Percentiles rank a stretch among this genome's conserved stretches.
phyloP scores from a whole-genome alignment of 225 moss, liverwort and hornwort species.

The Rhytidiadelphus loreus region DNA sequence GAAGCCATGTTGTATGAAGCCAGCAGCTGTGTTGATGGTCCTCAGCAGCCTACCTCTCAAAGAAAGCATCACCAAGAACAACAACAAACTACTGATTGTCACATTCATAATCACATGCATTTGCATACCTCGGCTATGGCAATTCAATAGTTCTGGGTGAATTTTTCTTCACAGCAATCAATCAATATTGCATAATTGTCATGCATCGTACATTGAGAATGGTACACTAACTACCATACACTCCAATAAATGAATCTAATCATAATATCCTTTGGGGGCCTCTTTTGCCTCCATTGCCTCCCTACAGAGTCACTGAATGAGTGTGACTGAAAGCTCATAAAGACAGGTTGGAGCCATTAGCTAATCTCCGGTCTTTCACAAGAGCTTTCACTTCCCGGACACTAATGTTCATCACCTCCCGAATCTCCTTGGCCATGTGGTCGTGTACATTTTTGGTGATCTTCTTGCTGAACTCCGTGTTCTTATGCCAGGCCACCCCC shows the following conservation, averaged over 20 bases:
- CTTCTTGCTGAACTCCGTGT: slow-evolving; percentile 62
- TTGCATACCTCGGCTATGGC: neutral
- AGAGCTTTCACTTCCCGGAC: slow-evolving; percentile 25
- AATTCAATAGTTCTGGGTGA: neutral
- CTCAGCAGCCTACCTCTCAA: neutral
- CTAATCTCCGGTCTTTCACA: slow-evolving; percentile 10
- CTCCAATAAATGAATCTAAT: neutral
- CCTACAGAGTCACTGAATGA: neutral
- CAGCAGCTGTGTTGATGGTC: no score
- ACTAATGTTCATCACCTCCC: slow-evolving; percentile 35
- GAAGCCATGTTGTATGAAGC: no score
- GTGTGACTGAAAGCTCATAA: neutral
- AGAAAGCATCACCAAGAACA: neutral
- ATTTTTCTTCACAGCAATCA: neutral
- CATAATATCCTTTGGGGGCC: neutral
- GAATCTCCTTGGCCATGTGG: slow-evolving; percentile 44
- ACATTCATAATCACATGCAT: neutral
- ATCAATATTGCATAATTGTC: neutral
- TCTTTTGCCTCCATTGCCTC: neutral
- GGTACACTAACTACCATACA: neutral
- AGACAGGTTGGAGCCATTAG: neutral
- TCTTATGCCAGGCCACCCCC: slow-evolving; percentile 88
- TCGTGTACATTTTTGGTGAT: slow-evolving; percentile 67
- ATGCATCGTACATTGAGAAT: neutral
- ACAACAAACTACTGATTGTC: neutral